Evolutionary conservation across 805 yeast genomes (phyloP), one percentile per base, ranked within the genome.

Genomic region (Wickerhamiella musiphila): DNA sequence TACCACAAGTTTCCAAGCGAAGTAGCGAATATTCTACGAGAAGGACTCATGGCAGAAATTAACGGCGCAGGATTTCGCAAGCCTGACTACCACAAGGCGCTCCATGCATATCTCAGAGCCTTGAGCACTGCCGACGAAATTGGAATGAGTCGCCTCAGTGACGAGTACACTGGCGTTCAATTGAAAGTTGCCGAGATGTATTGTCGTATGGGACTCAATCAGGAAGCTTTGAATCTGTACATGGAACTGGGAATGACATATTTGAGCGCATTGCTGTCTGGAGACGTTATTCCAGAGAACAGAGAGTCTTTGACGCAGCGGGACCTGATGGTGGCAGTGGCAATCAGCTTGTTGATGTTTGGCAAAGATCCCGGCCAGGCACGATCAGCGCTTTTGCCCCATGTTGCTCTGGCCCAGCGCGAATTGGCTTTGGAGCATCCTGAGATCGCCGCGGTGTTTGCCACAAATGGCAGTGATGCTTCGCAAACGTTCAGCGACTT

Each of bases 101-200:
- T 82, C 37, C 65, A 66, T 36, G 61, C 65, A 43, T 86, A 84
- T 53, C 63, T 79, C 27, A 74, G 75, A 40, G 93, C 93, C 0
- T 55, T 83, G 18, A 61, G 69, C 18, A 64, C 68, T 39, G 74
- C 82, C 24, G 65, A 71, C 23, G 57, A 62, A 18, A 54, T 70
- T 28, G 63, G 61, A 1, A 50, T 81, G 56, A 66, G 69, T 39
- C 65, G 65, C 8, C 44, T 77, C 20, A 61, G 70, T 35, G 90
- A 81, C 46, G 86, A 78, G 46, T 84, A 78, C 51, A 84, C 95
- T 0, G 94, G 95, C 0, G 69, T 86, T 33, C 93, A 84, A 47
- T 60, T 86, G 51, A 81, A 84, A 46, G 59, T 81, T 22, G 93
- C 77, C 8, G 93, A 83, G 46, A 76, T 82, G 82, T 78, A 70